Conservation (phyloP, 2,329 filamentous ascomycete genomes). For the Bimuria novae-zelandiae region DNA sequence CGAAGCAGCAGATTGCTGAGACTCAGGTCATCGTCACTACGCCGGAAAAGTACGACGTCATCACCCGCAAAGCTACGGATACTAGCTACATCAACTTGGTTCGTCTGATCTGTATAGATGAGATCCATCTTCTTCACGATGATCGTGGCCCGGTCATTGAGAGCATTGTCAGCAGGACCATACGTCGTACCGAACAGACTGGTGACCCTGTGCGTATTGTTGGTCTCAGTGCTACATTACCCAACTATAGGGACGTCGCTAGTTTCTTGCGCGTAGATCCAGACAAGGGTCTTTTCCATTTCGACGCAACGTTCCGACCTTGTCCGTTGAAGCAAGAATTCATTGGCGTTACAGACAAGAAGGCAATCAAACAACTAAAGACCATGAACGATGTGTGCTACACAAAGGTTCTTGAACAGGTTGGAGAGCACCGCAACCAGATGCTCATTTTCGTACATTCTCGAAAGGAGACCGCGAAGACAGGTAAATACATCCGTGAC, state of each 20-base stretch:
- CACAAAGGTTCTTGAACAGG: conserved; percentile 94
- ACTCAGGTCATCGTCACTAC: conserved; percentile 98
- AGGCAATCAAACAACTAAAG: conserved; percentile 97
- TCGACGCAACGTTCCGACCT: conserved; percentile 90
- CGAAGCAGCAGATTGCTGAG: conserved; percentile 96
- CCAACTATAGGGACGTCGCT: conserved; percentile 95
- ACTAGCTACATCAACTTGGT: conserved; percentile 98
- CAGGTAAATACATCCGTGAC: conserved; percentile 92
- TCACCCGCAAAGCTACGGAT: conserved; percentile 96
- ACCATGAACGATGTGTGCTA: conserved; percentile 99
- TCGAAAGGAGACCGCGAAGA: conserved; percentile 96
- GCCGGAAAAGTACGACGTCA: conserved; percentile 98
- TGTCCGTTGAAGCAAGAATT: conserved; percentile 97
- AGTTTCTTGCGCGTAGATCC: conserved; percentile 91
- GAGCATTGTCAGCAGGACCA: conserved; percentile 93
- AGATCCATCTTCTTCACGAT: conserved; percentile 96
- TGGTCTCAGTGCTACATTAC: conserved; percentile 90
- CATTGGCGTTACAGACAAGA: conserved; percentile 95
- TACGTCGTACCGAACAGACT: conserved; percentile 90
- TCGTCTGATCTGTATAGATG: conserved; percentile 92
- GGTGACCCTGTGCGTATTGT: conserved; percentile 90
- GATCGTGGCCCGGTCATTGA: conserved; percentile 96
- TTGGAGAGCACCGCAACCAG: conserved; percentile 89
- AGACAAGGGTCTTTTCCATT: conserved; percentile 88
- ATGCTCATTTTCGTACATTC: conserved; percentile 99